phyloP scores from a whole-genome alignment of 805 yeast species.

The Cyberlindnera subsufficiens region DNA sequence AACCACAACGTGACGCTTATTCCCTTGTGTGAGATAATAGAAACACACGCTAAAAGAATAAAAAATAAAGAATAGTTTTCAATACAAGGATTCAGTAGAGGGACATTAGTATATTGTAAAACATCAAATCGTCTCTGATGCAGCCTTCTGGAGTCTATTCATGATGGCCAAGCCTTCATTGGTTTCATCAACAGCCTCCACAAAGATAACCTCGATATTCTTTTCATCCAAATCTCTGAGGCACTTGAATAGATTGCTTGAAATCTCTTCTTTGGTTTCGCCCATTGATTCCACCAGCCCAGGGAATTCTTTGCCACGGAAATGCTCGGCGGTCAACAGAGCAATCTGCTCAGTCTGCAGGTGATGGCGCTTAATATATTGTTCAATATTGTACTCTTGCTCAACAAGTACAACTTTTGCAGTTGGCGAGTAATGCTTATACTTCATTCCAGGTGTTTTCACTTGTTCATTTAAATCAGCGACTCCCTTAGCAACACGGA shows the following conservation, averaged over 20 bases:
- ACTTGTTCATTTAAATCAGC: slow-evolving; percentile 66
- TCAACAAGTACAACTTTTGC: slow-evolving; percentile 73
- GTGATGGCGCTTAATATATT: slow-evolving; percentile 26
- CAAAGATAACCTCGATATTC: slow-evolving; percentile 62
- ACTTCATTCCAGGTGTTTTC: slow-evolving; percentile 97
- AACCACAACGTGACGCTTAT: slow-evolving; percentile 14
- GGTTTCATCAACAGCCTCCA: slow-evolving; percentile 73
- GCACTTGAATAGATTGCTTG: slow-evolving; percentile 65
- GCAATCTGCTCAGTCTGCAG: slow-evolving; percentile 38
- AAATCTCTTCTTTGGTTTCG: slow-evolving; percentile 46
- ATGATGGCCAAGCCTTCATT: slow-evolving; percentile 90
- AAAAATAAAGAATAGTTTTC: background rate
- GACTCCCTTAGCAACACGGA: slow-evolving; percentile 57
- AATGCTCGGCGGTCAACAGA: slow-evolving; percentile 36
- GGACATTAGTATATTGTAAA: background rate
- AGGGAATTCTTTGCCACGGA: slow-evolving; percentile 14
- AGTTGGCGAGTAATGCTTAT: slow-evolving; percentile 88
- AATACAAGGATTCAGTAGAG: slow-evolving; percentile 1
- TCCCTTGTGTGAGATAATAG: slow-evolving; percentile 19
- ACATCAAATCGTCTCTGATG: slow-evolving; percentile 39
- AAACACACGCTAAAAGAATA: background rate
- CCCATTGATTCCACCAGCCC: slow-evolving; percentile 35
- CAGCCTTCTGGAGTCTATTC: slow-evolving; percentile 87
- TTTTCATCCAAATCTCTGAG: slow-evolving; percentile 72
- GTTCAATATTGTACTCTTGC: slow-evolving; percentile 24